phyloP scores from a whole-genome alignment of 2,329 filamentous ascomycete species.

The Gremmenia infestans region DNA sequence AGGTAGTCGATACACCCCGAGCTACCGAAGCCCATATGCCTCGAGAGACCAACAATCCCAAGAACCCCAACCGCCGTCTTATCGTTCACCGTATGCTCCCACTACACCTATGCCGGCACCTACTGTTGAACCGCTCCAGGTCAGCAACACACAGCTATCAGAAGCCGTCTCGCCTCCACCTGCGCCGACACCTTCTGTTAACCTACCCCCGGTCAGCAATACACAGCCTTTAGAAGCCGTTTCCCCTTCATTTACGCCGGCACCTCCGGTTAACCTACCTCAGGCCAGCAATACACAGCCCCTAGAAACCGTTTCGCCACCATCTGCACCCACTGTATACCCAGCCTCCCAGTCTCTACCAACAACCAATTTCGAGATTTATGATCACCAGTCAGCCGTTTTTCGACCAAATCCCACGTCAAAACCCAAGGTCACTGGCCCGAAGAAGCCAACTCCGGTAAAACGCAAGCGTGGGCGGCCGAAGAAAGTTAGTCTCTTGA shows the following conservation, averaged over 20 bases:
- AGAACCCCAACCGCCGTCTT: neutral
- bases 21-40: neutral
- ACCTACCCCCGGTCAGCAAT: neutral
- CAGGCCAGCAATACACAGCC: no score
- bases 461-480: neutral
- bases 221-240: neutral
- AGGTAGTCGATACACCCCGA: neutral
- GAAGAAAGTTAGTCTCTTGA: neutral
- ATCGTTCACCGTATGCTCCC: neutral
- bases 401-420: neutral
- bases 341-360: no score
- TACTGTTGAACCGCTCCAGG: neutral
- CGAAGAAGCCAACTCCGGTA: neutral
- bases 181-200: no score
- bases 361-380: no score
- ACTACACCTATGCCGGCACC: neutral
- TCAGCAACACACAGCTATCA: neutral
- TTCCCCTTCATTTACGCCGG: no score
- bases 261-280: no score
- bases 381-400: no score
- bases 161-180: no score
- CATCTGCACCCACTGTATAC: no score
- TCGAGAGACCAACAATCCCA: neutral
- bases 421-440: neutral
- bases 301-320: no score